Evolutionary conservation across 1,139 yeast species (phyloP), one percentile per base, ranked within the genome.

Genomic region (Zygoascus sp.): DNA sequence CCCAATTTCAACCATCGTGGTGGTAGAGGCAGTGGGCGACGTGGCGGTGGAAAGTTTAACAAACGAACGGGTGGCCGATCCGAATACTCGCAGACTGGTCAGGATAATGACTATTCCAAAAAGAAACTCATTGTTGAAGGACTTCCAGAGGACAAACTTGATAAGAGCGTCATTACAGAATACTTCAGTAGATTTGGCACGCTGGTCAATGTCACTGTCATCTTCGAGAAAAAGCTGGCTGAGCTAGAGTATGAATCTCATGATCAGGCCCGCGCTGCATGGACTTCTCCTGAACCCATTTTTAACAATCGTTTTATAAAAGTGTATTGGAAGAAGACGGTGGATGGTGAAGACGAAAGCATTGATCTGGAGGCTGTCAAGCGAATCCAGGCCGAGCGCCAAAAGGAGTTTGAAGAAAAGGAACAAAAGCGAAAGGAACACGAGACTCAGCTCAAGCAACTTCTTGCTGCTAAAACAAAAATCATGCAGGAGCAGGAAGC

Each of bases 251-350:
- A 62, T 49, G 61, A 53, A 8, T 56, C 61, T n/a, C 70, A 68
- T 42, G 65, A 62, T 32, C 58, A 61, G 51, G 79, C 79, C 1
- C 60, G 58, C 10, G 61, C 58, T 8, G 79, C 79, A 1, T 75
- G 75, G 68, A 49, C 59, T 4, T 65, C 68, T 13, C 75, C 77
- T 0, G 67, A 59, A 2, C 73, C 78, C 3, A 68, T 75, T n/a
- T 74, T 74, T 52, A 70, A 66, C 48, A 74, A 75, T 59, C 66
- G 79, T 44, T 74, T 74, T 52, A 70, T 75, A 51, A 74, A 73
- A 56, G 67, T 75, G 25, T 73, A 60, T 58, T 74, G 75, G 73
- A 64, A 70, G n/a, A 40, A 40, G 17, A 13, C 22, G 10, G 32
- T 20, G 16, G 38, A 27, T 9, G 40, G 45, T 5, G 50, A 48